phyloP scores from a whole-genome alignment of 2,329 filamentous ascomycete genomes.

The Microthyrium microscopicum region DNA sequence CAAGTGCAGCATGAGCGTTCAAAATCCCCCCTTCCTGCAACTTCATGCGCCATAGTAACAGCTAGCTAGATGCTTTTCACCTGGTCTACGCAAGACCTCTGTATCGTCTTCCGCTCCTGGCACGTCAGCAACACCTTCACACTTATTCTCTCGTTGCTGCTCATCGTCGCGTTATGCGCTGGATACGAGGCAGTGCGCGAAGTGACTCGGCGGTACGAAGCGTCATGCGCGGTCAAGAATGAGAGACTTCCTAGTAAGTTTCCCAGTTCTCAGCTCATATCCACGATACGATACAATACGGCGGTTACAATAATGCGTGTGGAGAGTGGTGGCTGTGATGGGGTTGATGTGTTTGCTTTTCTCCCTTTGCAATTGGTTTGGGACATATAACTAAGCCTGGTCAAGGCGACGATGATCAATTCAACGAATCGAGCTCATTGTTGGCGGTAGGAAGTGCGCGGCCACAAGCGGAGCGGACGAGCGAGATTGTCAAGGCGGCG shows the following conservation, averaged over 20 bases:
- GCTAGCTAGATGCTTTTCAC: slow-evolving; percentile 80
- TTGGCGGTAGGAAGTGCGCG: slow-evolving; percentile 60
- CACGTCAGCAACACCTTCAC: slow-evolving; percentile 58
- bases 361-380: neutral
- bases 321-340: neutral
- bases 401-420: neutral
- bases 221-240: slow-evolving; percentile 30
- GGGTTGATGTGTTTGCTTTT: slow-evolving; percentile 10
- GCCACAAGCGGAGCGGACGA: slow-evolving; percentile 44
- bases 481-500: slow-evolving; percentile 61
- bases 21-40: slow-evolving; percentile 16
- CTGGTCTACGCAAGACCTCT: slow-evolving; percentile 84
- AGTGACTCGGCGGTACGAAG: slow-evolving; percentile 60
- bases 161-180: slow-evolving; percentile 67
- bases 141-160: slow-evolving; percentile 67
- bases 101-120: slow-evolving; percentile 90
- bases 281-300: slow-evolving; percentile 2
- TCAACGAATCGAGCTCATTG: slow-evolving; percentile 46
- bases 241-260: slow-evolving; percentile 23
- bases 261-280: neutral
- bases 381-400: neutral
- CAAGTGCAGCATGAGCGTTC: slow-evolving; percentile 83
- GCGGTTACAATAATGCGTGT: slow-evolving; percentile 4
- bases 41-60: neutral
- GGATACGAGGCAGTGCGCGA: slow-evolving; percentile 84